phyloP scores from a whole-genome alignment of 306 rosid species.

The Quercus bicolor region DNA sequence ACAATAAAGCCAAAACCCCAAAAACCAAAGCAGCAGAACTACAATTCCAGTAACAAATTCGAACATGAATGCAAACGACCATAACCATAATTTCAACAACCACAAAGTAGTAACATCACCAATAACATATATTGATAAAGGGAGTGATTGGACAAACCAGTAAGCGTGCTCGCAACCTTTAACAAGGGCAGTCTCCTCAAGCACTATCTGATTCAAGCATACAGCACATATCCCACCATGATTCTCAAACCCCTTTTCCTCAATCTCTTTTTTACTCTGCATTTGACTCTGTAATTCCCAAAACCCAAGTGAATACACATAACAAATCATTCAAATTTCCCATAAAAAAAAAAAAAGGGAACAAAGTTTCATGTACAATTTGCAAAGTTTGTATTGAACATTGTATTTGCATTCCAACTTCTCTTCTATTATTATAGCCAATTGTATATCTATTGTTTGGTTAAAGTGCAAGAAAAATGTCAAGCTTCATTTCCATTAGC shows the following conservation, averaged over 20 bases:
- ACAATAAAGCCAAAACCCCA: too few species aligned
- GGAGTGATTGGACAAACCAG: slow-evolving; percentile 61
- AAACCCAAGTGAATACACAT: slow-evolving; percentile 4
- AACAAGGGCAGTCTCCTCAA: slow-evolving; percentile 77
- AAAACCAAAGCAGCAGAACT: background rate
- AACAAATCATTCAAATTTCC: background rate
- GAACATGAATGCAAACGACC: background rate
- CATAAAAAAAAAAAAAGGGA: background rate
- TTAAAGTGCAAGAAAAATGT: background rate
- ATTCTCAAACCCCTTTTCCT: slow-evolving; percentile 35
- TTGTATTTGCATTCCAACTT: background rate
- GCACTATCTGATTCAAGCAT: slow-evolving; percentile 63
- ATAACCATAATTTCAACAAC: slow-evolving; percentile 9
- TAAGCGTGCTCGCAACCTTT: slow-evolving; percentile 99
- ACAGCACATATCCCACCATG: slow-evolving; percentile 74
- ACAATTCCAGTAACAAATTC: background rate
- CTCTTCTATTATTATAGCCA: background rate
- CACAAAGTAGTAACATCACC: background rate
- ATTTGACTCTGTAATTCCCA: slow-evolving; percentile 41
- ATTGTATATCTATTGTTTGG: background rate
- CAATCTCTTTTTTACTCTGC: slow-evolving; percentile 31
- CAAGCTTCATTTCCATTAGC: background rate
- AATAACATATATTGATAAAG: background rate
- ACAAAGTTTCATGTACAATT: background rate
- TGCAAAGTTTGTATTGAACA: background rate